Conservation (phyloP, 805 yeast genomes). For the Wickerhamomyces chambardii region DNA sequence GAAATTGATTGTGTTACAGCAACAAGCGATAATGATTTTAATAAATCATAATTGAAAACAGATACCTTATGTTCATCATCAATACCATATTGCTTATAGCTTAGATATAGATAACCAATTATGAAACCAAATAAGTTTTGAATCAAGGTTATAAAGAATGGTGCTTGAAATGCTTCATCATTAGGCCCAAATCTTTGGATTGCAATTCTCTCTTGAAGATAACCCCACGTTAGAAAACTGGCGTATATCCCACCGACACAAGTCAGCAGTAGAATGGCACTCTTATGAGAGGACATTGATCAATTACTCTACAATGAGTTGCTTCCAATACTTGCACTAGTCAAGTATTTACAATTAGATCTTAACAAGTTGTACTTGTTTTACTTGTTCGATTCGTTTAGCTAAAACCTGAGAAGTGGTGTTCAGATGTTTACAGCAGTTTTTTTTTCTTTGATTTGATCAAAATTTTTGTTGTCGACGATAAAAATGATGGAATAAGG, state of each 20-base stretch:
- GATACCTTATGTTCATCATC: conserved; percentile 4
- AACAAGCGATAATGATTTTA: conserved; percentile 14
- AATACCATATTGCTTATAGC: conserved; percentile 16
- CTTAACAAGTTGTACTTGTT: too few species aligned
- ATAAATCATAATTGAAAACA: conserved; percentile 6
- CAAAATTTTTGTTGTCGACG: too few species aligned
- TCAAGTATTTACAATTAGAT: too few species aligned
- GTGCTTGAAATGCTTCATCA: conserved; percentile 53
- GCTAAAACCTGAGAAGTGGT: too few species aligned
- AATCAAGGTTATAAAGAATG: conserved; percentile 65
- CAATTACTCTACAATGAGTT: too few species aligned
- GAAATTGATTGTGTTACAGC: conserved; percentile 71
- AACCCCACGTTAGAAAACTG: conserved; percentile 87
- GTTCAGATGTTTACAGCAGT: too few species aligned
- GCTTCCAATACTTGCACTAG: too few species aligned
- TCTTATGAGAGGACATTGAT: conserved; percentile 2
- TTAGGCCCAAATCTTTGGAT: conserved; percentile 63
- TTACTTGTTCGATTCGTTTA: too few species aligned
- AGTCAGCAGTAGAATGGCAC: conserved; percentile 12
- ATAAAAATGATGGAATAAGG: too few species aligned
- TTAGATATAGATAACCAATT: conserved; percentile 56
- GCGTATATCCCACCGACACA: conserved; percentile 63
- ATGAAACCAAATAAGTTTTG: conserved; percentile 70
- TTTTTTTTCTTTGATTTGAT: too few species aligned
- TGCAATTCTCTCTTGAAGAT: conserved; percentile 82